These are phyloP conservation scores for Entomortierella lignicola DNA, from an alignment of 192 early-diverging fungal species.

Conservation along the genomic window DNA sequence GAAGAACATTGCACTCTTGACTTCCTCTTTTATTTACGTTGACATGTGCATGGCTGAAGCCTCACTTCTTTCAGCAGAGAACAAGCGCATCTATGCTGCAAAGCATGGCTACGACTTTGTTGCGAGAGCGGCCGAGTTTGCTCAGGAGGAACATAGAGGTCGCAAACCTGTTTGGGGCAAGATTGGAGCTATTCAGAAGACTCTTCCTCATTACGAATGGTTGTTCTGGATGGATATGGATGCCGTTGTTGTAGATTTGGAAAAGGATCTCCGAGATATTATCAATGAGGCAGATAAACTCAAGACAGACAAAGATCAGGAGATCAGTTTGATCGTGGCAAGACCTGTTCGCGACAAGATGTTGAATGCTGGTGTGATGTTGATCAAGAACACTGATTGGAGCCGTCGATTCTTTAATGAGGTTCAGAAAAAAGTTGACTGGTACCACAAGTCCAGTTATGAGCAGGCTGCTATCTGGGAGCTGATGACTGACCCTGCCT, in stretches of 20 bases:
- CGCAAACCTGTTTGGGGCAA: slow-evolving; percentile 72
- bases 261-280: slow-evolving; percentile 54
- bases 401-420: slow-evolving; percentile 58
- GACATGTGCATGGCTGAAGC: slow-evolving; percentile 67
- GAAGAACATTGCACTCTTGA: slow-evolving; percentile 59
- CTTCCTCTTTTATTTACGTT: slow-evolving; percentile 65
- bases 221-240: slow-evolving; percentile 75
- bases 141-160: slow-evolving; percentile 58
- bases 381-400: slow-evolving; percentile 69
- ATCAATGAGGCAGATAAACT: slow-evolving; percentile 50
- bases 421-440: slow-evolving; percentile 53
- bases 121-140: slow-evolving; percentile 66
- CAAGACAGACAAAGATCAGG: slow-evolving; percentile 7
- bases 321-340: slow-evolving; percentile 62
- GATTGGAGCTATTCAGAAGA: slow-evolving; percentile 65
- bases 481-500: slow-evolving; percentile 54
- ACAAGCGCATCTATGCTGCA: slow-evolving; percentile 65
- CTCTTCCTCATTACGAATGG: slow-evolving; percentile 70
- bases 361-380: slow-evolving; percentile 70
- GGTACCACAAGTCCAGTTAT: slow-evolving; percentile 55
- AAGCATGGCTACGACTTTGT: slow-evolving; percentile 67
- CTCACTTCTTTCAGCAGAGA: slow-evolving; percentile 56
- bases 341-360: slow-evolving; percentile 59
- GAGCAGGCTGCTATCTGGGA: slow-evolving; percentile 73
- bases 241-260: slow-evolving; percentile 61